Base-by-base conservation (phyloP, 2,329 filamentous ascomycete genomes). In the Neurospora sp. region DNA sequence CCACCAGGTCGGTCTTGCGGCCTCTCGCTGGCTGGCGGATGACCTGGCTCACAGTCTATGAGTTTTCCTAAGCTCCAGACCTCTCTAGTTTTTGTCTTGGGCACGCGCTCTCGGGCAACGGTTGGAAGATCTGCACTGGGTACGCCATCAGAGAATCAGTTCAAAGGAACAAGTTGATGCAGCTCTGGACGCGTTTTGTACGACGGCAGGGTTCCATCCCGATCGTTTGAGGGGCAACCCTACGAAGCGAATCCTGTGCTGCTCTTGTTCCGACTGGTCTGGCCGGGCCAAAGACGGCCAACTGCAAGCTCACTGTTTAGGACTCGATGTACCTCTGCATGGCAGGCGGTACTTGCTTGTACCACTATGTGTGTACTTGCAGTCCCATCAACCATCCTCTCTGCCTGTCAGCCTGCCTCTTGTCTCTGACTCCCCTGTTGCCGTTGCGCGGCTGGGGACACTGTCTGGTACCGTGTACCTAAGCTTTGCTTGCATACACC, bases 341-440 rank as follows among this genome's bases (percentile, higher is more conserved):
- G 66, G 68, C 66, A 68, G 67, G 68, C 68, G 72, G 75, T 76
- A 76, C 74, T 71, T 73, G 69, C 68, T 73, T 73, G 75, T 76
- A 76, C 75, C 52, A 62, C 52, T 15, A 33, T 72, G 72, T 69
- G 73, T 72, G 72, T 72, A 70, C 71, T 42, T 68, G 43, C 66
- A 69, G 39, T 68, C 62, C 68, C 67, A 66, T 70, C 68, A 71
- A 66, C 70, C 70, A 71, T 71, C 58, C 69, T 67, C 72, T 72
- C 74, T 73, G 72, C 72, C 70, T 66, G 70, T 42, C 39, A 66
- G 69, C 67, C 52, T 39, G 10, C 66, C 66, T 67, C 62, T 73
- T 58, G 58, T 69, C 67, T 38, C 66, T 69, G 67, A 38, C 66
- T 42, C 66, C 39, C 68, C 62, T 69, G 67, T 71, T 62, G 67